Conservation (phyloP, 2,329 filamentous ascomycete species). For the Aspergillus hortae region DNA sequence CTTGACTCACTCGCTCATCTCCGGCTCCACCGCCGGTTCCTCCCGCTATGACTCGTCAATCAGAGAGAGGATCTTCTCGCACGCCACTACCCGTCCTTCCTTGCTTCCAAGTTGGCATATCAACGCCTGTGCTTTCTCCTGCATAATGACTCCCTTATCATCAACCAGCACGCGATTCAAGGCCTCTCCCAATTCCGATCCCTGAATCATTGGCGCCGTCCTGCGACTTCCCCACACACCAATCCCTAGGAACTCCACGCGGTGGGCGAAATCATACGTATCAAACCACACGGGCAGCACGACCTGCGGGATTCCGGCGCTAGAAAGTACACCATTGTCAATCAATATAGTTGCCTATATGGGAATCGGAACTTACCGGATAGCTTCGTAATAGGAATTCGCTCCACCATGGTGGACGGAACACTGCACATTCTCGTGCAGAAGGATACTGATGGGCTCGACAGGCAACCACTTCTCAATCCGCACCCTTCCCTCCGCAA, state of each 20-base stretch:
- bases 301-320: constrained; percentile 45
- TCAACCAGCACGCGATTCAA: constrained; percentile 18
- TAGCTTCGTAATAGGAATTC: constrained; percentile 47
- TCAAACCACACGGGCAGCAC: constrained; percentile 48
- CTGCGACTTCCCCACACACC: constrained; percentile 40
- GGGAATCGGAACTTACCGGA: constrained; percentile 31
- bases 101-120: constrained; percentile 6
- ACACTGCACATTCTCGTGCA: constrained; percentile 37
- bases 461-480: constrained; percentile 42
- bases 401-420: constrained; percentile 49
- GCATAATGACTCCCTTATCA: constrained; percentile 4
- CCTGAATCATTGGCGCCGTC: constrained; percentile 30
- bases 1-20: constrained; percentile 1
- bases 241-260: constrained; percentile 42
- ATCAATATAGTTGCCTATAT: not conserved
- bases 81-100: constrained; percentile 19
- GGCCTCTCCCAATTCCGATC: constrained; percentile 21
- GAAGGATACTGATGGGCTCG: constrained; percentile 33
- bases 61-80: constrained; percentile 16
- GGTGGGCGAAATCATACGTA: constrained; percentile 44
- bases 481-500: constrained; percentile 30
- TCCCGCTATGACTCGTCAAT: not conserved
- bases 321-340: constrained; percentile 15
- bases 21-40: not conserved
- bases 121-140: constrained; percentile 9